A percentile compares a stretch with the other conserved stretches of the same genome.
These are phyloP conservation scores for Yamadazyma trypodendri DNA, from an alignment of 1,139 yeast species.

Conservation along the genomic window DNA sequence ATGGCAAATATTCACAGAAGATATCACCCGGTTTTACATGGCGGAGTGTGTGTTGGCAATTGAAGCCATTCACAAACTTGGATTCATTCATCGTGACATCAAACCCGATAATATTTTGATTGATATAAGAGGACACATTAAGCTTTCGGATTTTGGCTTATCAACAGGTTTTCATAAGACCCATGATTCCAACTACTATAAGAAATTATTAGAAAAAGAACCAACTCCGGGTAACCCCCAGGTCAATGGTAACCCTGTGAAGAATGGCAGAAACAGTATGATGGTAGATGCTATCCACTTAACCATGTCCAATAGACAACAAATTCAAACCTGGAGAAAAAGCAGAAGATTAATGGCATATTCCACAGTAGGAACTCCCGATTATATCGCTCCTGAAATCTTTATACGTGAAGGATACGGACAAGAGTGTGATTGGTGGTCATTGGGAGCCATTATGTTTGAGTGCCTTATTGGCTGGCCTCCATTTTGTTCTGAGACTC, in stretches of 20 bases:
- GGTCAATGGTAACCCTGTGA: conserved; percentile 24
- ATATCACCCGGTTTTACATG: conserved; percentile 79
- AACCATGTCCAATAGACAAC: conserved; percentile 95
- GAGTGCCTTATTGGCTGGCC: conserved; percentile 99
- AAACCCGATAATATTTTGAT: conserved; percentile 80
- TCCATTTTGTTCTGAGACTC: conserved; percentile 97
- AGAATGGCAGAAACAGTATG: conserved; percentile 64
- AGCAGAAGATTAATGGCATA: conserved; percentile 96
- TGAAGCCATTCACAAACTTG: conserved; percentile 77
- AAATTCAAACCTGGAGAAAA: conserved; percentile 98
- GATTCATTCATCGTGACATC: conserved; percentile 76
- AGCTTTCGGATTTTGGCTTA: conserved; percentile 77
- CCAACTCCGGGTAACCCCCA: conserved; percentile 16
- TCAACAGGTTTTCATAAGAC: conserved; percentile 86
- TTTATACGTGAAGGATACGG: conserved; percentile 97
- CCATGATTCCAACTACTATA: conserved; percentile 76
- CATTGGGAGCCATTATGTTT: conserved; percentile 97
- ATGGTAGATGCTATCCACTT: conserved; percentile 93
- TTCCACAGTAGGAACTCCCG: conserved; percentile 98
- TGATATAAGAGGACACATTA: conserved; percentile 78
- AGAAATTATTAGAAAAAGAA: conserved; percentile 68
- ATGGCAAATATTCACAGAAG: conserved; percentile 86
- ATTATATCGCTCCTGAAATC: conserved; percentile 97
- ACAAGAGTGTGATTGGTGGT: conserved; percentile 99
- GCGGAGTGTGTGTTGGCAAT: conserved; percentile 85